Evolutionary conservation across 441 rosid species (phyloP), one percentile per base, ranked within the genome.

Genomic region (Kokia cookei): DNA sequence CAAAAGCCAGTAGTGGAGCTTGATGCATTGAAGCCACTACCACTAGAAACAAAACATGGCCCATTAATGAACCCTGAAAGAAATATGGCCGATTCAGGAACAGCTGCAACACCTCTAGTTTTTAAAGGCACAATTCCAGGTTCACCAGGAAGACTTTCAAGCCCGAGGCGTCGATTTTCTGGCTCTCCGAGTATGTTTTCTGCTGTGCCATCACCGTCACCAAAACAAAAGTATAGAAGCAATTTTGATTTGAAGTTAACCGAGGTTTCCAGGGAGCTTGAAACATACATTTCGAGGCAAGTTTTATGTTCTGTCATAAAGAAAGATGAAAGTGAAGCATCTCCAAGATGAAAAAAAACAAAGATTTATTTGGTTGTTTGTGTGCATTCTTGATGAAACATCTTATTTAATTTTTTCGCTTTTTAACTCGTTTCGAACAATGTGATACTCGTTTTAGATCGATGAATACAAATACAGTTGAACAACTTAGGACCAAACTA

Each of bases 191-290:
- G 82, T 22, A 80, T 79, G 67, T 73, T 84, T 65, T 70, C 88
- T 19, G 71, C 87, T n/a, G 26, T 68, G 58, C 85, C 96, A 65
- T 92, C 98, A 0, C 85, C 96, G 61, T 93, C 98, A 0, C 98
- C 98, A 2, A 90, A 87, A 84, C 87, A 86, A 2, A 95, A 91
- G 62, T 89, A 95, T 75, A 83, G 88, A 72, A 89, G 90, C 77
- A 95, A 83, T 80, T 92, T 96, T 71, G 97, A 93, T 82, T 77
- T 96, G 90, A 96, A 93, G 86, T 81, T 88, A 79, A 89, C 95
- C 3, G 95, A 95, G 81, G 96, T 93, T 64, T 90, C 99, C 13
- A 86, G 78, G 76, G 97, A 93, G 87, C 91, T 96, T 5, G 97
- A 96, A 77, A 91, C 91, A 57, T 91, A 91, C 82, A 89, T 93